These are phyloP conservation scores for Aspergillus nanangensis DNA, from an alignment of 495 filamentous ascomycete species.

Conservation along the genomic window DNA sequence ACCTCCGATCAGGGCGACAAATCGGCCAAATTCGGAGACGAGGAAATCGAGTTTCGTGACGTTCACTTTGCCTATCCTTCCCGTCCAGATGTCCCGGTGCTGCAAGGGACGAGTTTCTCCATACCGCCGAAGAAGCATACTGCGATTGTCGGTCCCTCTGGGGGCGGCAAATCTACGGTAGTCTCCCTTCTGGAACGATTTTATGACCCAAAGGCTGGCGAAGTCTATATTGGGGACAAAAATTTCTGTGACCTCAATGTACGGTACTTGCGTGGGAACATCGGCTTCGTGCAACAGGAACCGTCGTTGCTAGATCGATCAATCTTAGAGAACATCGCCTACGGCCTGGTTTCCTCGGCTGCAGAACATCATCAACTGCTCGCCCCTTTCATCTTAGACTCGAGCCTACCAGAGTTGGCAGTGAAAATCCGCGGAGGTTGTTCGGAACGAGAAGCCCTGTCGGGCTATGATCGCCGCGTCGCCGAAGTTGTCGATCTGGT, in stretches of 20 bases:
- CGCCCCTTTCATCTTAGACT: constrained; percentile 23
- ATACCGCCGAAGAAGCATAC: constrained; percentile 56
- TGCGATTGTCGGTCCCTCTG: constrained; percentile 65
- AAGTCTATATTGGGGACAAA: constrained; percentile 45
- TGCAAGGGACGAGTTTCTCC: constrained; percentile 39
- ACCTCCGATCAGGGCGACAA: constrained; percentile 31
- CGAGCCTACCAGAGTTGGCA: constrained; percentile 23
- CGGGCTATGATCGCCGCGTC: constrained; percentile 16
- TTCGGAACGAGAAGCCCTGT: constrained; percentile 16
- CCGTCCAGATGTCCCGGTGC: constrained; percentile 51
- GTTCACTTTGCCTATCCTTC: constrained; percentile 60
- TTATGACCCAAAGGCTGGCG: constrained; percentile 35
- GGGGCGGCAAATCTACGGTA: constrained; percentile 66
- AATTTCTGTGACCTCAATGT: constrained; percentile 52
- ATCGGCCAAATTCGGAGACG: constrained; percentile 20
- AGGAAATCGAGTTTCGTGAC: constrained; percentile 42
- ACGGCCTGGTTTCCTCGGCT: constrained; percentile 56
- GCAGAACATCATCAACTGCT: constrained; percentile 29
- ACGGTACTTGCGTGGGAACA: constrained; percentile 48
- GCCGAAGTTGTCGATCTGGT: constrained; percentile 34
- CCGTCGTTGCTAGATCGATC: constrained; percentile 59
- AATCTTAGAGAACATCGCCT: constrained; percentile 63
- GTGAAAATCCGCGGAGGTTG: constrained; percentile 22
- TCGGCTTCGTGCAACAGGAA: constrained; percentile 65
- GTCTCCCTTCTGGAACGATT: constrained; percentile 52